phyloP scores from a whole-genome alignment of 495 filamentous ascomycete genomes.

The Neurospora tetrasperma region DNA sequence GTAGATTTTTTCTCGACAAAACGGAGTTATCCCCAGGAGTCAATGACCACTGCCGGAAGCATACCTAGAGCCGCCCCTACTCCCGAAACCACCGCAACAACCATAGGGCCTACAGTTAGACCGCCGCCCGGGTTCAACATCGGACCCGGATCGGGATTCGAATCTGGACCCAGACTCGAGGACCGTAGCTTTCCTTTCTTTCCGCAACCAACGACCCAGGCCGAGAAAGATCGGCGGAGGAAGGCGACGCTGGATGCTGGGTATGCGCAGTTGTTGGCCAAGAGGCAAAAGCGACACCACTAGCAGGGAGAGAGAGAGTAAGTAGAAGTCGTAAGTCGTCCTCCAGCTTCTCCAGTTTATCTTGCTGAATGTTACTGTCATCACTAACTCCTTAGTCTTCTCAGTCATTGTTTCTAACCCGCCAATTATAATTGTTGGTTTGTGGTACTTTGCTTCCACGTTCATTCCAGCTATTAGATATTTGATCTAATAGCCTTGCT shows the following conservation, averaged over 20 bases:
- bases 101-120: no score
- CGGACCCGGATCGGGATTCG: background rate
- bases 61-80: background rate
- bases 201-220: background rate
- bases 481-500: background rate
- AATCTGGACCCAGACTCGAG: background rate
- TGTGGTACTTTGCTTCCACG: background rate
- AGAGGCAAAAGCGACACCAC: background rate
- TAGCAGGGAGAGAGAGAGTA: background rate
- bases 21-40: background rate
- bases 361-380: background rate
- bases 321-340: background rate
- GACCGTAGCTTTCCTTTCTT: background rate
- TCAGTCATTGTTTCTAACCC: background rate
- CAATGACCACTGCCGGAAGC: background rate
- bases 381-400: background rate
- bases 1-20: background rate
- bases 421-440: background rate
- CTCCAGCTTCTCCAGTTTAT: no score
- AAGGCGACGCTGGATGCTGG: background rate
- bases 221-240: background rate
- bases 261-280: background rate
- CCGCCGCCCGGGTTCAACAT: background rate
- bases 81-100: no score
- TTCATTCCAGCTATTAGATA: background rate